These are phyloP conservation scores for Lactarius tabidus DNA, from an alignment of 768 basidiomycete genomes.

Conservation along the genomic window DNA sequence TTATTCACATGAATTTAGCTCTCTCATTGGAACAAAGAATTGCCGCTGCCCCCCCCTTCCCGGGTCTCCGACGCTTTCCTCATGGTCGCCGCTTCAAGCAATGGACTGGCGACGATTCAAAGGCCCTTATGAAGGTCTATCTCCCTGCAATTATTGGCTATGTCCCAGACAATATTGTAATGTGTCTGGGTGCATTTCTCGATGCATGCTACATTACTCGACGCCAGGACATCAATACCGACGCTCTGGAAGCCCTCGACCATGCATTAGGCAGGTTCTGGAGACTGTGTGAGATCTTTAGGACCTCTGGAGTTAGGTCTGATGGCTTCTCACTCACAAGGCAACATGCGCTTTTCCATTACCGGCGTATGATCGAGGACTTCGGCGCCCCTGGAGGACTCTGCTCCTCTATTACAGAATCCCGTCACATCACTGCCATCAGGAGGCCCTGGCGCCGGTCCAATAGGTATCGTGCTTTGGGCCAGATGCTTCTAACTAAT, in stretches of 20 bases:
- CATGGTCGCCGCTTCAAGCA: background rate
- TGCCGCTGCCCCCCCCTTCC: background rate
- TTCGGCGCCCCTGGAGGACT: background rate
- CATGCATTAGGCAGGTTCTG: background rate
- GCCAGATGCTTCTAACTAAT: too few species aligned
- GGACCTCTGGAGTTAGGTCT: background rate
- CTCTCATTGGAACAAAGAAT: too few species aligned
- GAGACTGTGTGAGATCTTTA: background rate
- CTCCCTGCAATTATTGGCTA: too few species aligned
- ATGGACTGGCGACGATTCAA: conserved; percentile 13
- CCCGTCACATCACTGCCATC: background rate
- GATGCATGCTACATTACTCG: conserved; percentile 24
- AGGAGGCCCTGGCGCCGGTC: background rate
- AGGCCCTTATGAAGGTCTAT: conserved; percentile 6
- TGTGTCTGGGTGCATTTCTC: background rate
- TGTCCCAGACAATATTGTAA: background rate
- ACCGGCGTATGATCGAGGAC: background rate
- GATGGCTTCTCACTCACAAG: background rate
- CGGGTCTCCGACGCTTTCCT: background rate
- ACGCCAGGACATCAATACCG: background rate
- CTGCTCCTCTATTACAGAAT: background rate
- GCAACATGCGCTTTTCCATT: background rate
- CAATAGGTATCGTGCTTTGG: background rate
- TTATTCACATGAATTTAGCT: too few species aligned
- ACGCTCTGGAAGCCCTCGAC: background rate